These are phyloP conservation scores for Paspalum vaginatum DNA, from an alignment of 176 grass and related monocot species.

Conservation along the genomic window DNA sequence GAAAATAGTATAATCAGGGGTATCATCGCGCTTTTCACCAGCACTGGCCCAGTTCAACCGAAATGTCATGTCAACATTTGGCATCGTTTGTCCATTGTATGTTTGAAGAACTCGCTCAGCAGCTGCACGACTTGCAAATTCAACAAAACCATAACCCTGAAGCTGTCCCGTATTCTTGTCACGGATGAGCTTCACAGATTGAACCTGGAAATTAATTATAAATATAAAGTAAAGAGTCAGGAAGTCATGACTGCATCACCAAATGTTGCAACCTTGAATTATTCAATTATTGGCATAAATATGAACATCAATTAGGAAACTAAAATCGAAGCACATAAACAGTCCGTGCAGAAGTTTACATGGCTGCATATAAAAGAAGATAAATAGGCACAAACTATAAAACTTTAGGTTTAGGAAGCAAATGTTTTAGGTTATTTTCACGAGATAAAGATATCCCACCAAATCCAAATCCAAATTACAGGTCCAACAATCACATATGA, in stretches of 20 bases:
- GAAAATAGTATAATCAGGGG: constrained; percentile 86
- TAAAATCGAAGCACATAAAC: neutral
- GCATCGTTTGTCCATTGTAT: constrained; percentile 90
- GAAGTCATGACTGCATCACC: neutral
- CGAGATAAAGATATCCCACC: neutral
- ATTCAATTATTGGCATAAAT: neutral
- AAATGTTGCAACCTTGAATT: neutral
- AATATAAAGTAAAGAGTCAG: constrained; percentile 11
- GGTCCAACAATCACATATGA: neutral
- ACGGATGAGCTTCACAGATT: constrained; percentile 83
- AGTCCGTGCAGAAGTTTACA: neutral
- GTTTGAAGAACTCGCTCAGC: constrained; percentile 79
- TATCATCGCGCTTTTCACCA: constrained; percentile 90
- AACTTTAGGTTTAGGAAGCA: neutral
- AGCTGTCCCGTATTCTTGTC: constrained; percentile 80
- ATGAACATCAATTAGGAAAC: neutral
- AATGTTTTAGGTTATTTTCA: neutral
- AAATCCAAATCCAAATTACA: neutral
- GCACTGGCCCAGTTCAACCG: constrained; percentile 93
- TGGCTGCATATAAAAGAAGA: neutral
- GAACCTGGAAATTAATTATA: constrained; percentile 51
- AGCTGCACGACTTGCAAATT: constrained; percentile 72
- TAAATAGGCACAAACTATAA: neutral
- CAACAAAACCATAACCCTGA: constrained; percentile 94
- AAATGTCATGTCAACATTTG: constrained; percentile 73